Percentiles rank a stretch among this genome's conserved stretches.
phyloP scores from a whole-genome alignment of 495 filamentous ascomycete genomes.

The Pyronema omphalodes region DNA sequence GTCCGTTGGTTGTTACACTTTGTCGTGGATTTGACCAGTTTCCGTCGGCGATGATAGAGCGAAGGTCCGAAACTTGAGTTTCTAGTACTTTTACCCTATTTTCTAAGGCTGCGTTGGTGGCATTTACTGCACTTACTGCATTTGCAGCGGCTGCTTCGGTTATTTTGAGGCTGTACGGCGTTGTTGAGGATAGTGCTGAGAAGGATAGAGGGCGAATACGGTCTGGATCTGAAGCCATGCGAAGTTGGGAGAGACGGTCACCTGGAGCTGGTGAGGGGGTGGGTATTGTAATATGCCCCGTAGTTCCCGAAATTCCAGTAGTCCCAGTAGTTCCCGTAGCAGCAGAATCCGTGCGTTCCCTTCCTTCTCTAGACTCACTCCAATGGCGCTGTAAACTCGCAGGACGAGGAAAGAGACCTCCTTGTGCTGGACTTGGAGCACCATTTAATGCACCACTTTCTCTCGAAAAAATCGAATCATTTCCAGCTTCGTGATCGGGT shows the following conservation, averaged over 20 bases:
- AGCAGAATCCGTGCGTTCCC: no score
- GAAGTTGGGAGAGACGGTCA: background rate
- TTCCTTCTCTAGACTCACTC: slow-evolving; percentile 8
- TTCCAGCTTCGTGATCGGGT: slow-evolving; percentile 9
- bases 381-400: slow-evolving; percentile 21
- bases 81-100: slow-evolving; percentile 19
- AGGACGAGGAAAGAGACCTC: slow-evolving; percentile 23
- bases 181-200: background rate
- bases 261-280: background rate
- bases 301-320: no score
- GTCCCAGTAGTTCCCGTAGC: no score
- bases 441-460: slow-evolving; percentile 6
- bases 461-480: slow-evolving; percentile 10
- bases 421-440: slow-evolving; percentile 1
- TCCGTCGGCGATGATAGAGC: background rate
- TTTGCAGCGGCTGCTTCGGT: slow-evolving; percentile 14
- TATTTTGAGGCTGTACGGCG: slow-evolving; percentile 18
- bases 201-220: slow-evolving; percentile 16
- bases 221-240: slow-evolving; percentile 2
- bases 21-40: background rate
- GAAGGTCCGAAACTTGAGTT: slow-evolving; percentile 6
- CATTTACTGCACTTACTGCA: no score
- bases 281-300: no score
- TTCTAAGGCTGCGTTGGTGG: slow-evolving; percentile 9
- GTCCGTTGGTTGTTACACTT: slow-evolving; percentile 8